A percentile compares a stretch with the other conserved stretches of the same genome.
Conservation (phyloP, 257 asterid species). For the Scutellaria baicalensis region DNA sequence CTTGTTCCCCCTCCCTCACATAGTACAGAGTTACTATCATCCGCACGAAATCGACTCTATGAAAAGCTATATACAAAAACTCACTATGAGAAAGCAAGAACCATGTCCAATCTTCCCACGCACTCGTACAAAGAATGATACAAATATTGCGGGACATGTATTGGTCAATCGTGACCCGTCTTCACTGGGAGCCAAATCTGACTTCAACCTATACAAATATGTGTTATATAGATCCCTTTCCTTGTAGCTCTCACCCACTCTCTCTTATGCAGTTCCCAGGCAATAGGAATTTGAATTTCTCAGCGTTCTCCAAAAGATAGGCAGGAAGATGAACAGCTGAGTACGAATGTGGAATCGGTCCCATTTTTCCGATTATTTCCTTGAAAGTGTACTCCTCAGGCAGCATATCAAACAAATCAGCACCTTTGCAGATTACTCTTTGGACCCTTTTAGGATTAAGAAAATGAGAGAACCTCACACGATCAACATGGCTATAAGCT, state of each 20-base stretch:
- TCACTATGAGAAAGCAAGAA: conserved; percentile 36
- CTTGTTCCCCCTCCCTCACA: conserved; percentile 6
- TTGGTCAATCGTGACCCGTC: conserved; percentile 21
- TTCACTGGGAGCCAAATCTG: conserved; percentile 29
- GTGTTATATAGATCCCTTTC: not conserved
- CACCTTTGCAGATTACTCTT: conserved; percentile 67
- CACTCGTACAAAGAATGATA: conserved; percentile 27
- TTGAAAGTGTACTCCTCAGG: conserved; percentile 82
- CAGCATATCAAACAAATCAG: conserved; percentile 76
- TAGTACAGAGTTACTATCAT: not conserved
- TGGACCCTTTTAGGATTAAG: conserved; percentile 68
- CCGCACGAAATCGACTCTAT: not conserved
- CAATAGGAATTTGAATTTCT: conserved; percentile 50
- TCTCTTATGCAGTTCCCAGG: conserved; percentile 80
- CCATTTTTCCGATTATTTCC: conserved; percentile 82
- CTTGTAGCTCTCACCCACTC: conserved; percentile 34
- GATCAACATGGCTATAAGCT: conserved; percentile 73
- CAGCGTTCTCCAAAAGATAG: conserved; percentile 69
- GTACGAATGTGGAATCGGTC: conserved; percentile 69
- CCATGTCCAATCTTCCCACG: not conserved
- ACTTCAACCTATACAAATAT: conserved; percentile 32
- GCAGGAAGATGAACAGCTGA: conserved; percentile 85
- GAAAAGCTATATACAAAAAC: conserved; percentile 21
- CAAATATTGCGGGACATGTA: conserved; percentile 26
- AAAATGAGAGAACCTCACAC: conserved; percentile 70